Evolutionary conservation across 2,329 filamentous ascomycete species (phyloP), one percentile per base, ranked within the genome.

Genomic region (Purpureocillium takamizusanense): DNA sequence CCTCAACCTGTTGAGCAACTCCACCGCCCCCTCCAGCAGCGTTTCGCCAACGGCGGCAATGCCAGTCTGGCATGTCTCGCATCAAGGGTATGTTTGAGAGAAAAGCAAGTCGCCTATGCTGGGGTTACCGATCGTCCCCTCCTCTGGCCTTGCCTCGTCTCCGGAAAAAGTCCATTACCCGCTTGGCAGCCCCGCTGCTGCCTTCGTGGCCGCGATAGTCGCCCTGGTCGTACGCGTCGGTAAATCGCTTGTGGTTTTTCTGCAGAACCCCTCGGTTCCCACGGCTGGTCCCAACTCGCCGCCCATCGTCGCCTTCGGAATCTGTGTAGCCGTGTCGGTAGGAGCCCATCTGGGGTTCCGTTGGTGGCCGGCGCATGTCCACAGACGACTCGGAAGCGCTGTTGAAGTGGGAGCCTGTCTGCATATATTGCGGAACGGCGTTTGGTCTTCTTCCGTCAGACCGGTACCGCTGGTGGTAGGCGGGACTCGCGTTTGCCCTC

Each of bases 81-180:
- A 10, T 5, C 21, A 25, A 6, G 21, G 21, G 10, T 25, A 25
- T 25, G 6, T 25, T 25, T 25, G 6, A 25, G 5, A n/a, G 21
- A 6, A 10, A 10, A 25, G 21, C 21, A 10, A 5, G 10, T 25
- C 6, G 21, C 21, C 21, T 10, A 10, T n/a, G 21, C 21, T 10
- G 21, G 6, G 21, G 40, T 55, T 46, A 76, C 65, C 71, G 69
- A 51, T 70, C 63, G 43, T 78, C 74, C 29, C 72, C 72, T 40
- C 72, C 76, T 54, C 83, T 72, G 50, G 81, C 86, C 65, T 83
- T 87, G 40, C 85, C 86, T 57, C 89, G 77, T 59, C 89, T 76
- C 51, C 92, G 76, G 70, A 98, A 98, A 62, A 97, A 95, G 65
- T 98, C 90, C 89, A 98, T 97, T 30, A 98, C 92, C 56, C 87